Base-by-base conservation (phyloP, 106 monocot species). In the Triglochin maritima region DNA sequence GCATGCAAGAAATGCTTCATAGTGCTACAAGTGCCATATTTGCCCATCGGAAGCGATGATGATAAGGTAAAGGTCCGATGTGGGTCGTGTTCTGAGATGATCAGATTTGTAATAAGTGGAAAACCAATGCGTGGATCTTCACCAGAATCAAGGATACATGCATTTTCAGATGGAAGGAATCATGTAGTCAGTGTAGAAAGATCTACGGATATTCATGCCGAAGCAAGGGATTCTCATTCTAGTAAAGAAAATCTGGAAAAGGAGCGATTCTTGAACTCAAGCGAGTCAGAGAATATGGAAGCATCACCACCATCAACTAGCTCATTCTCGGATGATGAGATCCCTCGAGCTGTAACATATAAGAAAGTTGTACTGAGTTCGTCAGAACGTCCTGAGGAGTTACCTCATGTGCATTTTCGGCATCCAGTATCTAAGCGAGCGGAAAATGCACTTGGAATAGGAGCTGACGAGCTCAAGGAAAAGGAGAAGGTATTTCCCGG, bases 11-110 rank as follows among this genome's bases (percentile, higher is more conserved):
- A 44, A 4, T 63, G 63, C 47, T 63, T 63, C 47, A 46, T 12
- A 12, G 10, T 63, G 44, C 63, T 93, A 58, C 79, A 86, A 15
- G 60, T 93, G 64, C 86, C 89, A 58, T 75, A 71, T 15, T 73
- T 66, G 12, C 59, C 69, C 66, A 57, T 72, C 43, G 47, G 59
- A 42, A 14, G 11, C 6, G 75, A 56, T n/a, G 82, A 82, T 57
- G 72, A 66, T 66, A 66, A 50, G 64, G 44, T 76, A 59, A 89
- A 74, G 49, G 65, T 89, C 56, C 74, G 77, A 1, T 93, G 93
- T 68, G 84, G 86, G 2, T 81, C 89, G 7, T 93, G 93, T 72
- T 93, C 78, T 49, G 71, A 86, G 53, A 76, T 86, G 16, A 84
- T 81, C 50, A 69, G 68, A 15, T 72, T 93, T 10, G 58, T 78